Evolutionary conservation across 116 monocot genomes (phyloP).

Genomic region (Phalaenopsis hybrid): DNA sequence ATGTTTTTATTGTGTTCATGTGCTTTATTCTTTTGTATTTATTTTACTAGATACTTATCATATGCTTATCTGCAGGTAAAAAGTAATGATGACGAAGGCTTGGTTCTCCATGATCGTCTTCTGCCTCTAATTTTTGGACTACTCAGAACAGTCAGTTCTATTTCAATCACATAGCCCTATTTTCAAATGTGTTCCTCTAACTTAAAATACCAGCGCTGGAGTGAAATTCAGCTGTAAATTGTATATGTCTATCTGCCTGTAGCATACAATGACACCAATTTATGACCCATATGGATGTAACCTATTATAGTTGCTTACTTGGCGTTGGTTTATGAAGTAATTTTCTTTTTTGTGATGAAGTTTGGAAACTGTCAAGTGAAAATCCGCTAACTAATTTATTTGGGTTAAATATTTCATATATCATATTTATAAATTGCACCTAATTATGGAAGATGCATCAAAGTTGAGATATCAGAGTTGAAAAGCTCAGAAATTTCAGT

Average conservation of each 20-base stretch:
- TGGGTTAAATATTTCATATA: not conserved
- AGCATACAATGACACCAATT: not conserved
- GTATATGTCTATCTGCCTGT: not conserved
- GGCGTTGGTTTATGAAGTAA: not conserved
- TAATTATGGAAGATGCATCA: slow-evolving; percentile 1
- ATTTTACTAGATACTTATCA: not conserved
- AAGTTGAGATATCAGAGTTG: not conserved
- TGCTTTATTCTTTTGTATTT: slow-evolving; percentile 2
- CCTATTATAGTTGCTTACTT: not conserved
- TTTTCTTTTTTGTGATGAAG: not conserved
- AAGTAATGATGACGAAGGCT: slow-evolving; percentile 64
- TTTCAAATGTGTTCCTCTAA: not conserved
- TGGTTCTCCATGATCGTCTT: slow-evolving; percentile 61
- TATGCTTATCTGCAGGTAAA: slow-evolving; percentile 40
- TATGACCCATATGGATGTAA: not conserved
- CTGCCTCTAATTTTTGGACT: slow-evolving; percentile 89
- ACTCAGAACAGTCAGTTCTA: slow-evolving; percentile 77
- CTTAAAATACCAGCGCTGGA: not conserved
- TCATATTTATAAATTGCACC: not conserved
- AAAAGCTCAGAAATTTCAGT: not conserved
- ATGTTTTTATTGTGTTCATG: not conserved
- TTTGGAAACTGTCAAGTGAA: not conserved
- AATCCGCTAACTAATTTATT: not conserved
- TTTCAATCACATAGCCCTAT: not conserved
- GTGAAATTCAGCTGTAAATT: not conserved